Base-by-base conservation (phyloP, 1,284 basidiomycete species). In the Cerioporus squamosus region DNA sequence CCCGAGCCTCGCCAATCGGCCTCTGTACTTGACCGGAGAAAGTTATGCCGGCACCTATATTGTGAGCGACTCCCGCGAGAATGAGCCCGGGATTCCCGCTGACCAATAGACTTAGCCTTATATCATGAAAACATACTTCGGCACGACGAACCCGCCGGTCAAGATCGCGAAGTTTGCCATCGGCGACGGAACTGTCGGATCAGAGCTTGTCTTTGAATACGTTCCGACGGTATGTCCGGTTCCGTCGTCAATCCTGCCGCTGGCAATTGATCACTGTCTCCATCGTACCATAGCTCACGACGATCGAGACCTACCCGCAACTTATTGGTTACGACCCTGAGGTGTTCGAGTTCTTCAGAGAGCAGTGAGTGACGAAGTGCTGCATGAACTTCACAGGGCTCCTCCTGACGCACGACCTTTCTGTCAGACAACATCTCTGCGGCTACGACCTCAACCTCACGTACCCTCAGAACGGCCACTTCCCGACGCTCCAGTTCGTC, bases 221-320 rank as follows among this genome's bases (percentile, higher is more conserved):
- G 63, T 84, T 0, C 84, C 86, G 18, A 79, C 83, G 10, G 85
- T 90, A 67, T 65, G 79, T 70, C 33, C 42, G 2, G 14, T 3
- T 5, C 26, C 39, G 15, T 42, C 15, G 33, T 36, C 17, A 15
- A 12, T 22, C 22, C 2, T 36, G 46, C 23, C 43, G 33, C 29
- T 17, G 8, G 43, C 8, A 12, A 26, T 22, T 49, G 24, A 52
- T 38, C n/a, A n/a, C 46, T 44, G 40, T 17, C 15, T 10, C 20
- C 24, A 24, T 15, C 23, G 62, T 38, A 17, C 29, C 22, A 3
- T 50, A 87, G 85, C 65, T 84, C 39, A 78, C 71, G 50, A 76
- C 86, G 29, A 72, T 91, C 14, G 82, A 88, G 72, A 90, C 89
- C 2, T 88, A 84, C 65, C 89, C 89, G 1, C 88, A 90, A 70